Percentiles rank a stretch among this genome's conserved stretches.
Evolutionary conservation across 192 early-diverging fungal genomes (phyloP).

Genomic region (Podila epicladia): DNA sequence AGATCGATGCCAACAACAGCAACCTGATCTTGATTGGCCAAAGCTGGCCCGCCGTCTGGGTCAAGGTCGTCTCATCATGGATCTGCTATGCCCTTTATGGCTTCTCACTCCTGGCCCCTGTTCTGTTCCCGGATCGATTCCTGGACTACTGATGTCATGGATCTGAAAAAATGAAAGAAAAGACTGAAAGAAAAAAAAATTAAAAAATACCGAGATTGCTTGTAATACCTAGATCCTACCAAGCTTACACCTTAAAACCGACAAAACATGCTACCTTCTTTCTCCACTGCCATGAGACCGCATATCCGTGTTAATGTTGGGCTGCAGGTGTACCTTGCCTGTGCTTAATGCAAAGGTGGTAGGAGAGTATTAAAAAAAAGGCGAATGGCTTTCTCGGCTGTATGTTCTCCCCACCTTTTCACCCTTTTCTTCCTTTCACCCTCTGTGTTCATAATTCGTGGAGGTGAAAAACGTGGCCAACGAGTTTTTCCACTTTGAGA

Average conservation of each 20-base stretch:
- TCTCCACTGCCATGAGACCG: too few species aligned
- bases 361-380: too few species aligned
- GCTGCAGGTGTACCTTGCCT: too few species aligned
- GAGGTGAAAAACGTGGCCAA: too few species aligned
- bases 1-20: conserved; percentile 33
- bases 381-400: neutral
- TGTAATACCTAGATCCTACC: too few species aligned
- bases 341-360: too few species aligned
- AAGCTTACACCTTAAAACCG: too few species aligned
- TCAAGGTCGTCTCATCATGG: conserved; percentile 89
- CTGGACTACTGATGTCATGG: conserved; percentile 23
- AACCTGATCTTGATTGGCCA: conserved; percentile 84
- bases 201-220: neutral
- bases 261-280: too few species aligned
- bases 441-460: too few species aligned
- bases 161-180: neutral
- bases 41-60: conserved; percentile 92
- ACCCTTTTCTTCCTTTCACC: too few species aligned
- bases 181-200: neutral
- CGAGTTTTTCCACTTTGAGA: too few species aligned
- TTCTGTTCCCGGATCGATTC: conserved; percentile 87
- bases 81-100: conserved; percentile 71
- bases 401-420: neutral
- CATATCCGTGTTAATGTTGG: too few species aligned
- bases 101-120: conserved; percentile 90